A percentile compares a stretch with the other conserved stretches of the same genome.
These are phyloP conservation scores for Zymoseptoria passerinii DNA, from an alignment of 2,329 filamentous ascomycete species.

Conservation along the genomic window DNA sequence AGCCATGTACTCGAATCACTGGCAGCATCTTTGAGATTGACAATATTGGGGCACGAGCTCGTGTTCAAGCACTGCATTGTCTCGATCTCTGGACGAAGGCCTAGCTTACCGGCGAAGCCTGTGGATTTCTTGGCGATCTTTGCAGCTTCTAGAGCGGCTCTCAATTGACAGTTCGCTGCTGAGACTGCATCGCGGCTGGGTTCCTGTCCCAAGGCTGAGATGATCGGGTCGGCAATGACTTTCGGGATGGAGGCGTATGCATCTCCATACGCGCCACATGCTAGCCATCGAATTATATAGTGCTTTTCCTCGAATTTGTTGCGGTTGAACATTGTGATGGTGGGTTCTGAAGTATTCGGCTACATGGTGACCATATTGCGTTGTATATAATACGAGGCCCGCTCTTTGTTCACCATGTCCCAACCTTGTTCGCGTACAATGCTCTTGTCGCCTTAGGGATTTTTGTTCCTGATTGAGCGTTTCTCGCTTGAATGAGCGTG, in stretches of 20 bases:
- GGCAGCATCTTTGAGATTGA: neutral
- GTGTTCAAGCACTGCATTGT: neutral
- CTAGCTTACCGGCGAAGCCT: neutral
- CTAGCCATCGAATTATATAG: neutral
- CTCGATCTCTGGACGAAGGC: neutral
- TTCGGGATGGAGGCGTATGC: neutral
- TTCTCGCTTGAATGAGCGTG: too few relatives aligned
- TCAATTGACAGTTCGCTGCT: neutral
- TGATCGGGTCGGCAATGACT: neutral
- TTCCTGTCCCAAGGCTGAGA: neutral
- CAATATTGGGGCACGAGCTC: neutral
- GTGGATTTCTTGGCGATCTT: neutral
- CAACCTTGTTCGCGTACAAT: too few relatives aligned
- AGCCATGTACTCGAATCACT: neutral
- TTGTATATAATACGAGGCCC: too few relatives aligned
- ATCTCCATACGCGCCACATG: neutral
- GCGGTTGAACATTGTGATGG: neutral
- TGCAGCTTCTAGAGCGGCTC: neutral
- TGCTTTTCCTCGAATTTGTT: neutral
- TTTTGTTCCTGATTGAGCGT: too few relatives aligned
- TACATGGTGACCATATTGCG: neutral
- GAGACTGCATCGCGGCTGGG: neutral
- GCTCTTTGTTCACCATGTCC: too few relatives aligned
- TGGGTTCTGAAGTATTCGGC: neutral
- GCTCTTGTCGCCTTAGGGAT: too few relatives aligned